Conservation (phyloP, 441 rosid genomes). For the Bruguiera hainesii region DNA sequence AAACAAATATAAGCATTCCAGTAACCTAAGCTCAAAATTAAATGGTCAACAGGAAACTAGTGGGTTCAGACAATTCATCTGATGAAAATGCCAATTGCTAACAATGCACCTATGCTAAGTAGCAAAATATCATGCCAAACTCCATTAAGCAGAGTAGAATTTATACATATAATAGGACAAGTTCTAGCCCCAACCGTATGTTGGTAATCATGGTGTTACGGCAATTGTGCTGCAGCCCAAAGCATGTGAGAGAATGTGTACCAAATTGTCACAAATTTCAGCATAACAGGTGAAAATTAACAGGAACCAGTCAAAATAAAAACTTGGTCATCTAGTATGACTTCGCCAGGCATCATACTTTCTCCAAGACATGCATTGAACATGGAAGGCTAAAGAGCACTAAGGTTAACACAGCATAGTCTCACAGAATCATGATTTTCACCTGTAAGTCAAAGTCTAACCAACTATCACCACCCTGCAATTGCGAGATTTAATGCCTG, state of each 20-base stretch:
- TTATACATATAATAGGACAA: constrained; percentile 5
- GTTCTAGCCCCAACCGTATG: constrained; percentile 13
- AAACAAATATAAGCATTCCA: too few relatives aligned
- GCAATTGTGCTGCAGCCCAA: constrained; percentile 11
- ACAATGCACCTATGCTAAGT: neutral
- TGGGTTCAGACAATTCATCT: constrained; percentile 18
- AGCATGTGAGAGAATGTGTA: constrained; percentile 19
- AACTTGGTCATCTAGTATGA: constrained; percentile 25
- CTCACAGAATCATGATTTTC: constrained; percentile 56
- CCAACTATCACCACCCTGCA: constrained; percentile 88
- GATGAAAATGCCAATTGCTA: neutral
- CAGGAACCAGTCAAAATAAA: constrained; percentile 17
- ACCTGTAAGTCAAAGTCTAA: constrained; percentile 73
- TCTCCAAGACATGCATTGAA: constrained; percentile 37
- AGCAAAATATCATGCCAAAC: constrained; percentile 10
- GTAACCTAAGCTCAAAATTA: neutral
- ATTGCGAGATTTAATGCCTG: constrained; percentile 67
- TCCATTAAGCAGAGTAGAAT: constrained; percentile 11
- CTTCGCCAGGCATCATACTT: constrained; percentile 32
- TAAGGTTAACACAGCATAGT: constrained; percentile 43
- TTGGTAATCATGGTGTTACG: constrained; percentile 1
- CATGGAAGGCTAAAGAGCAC: constrained; percentile 33
- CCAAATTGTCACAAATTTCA: constrained; percentile 23
- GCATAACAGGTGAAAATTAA: constrained; percentile 18
- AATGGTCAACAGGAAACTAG: neutral